Percentiles rank a stretch among this genome's conserved stretches.
These are phyloP conservation scores for Spathaspora boniae DNA, from an alignment of 805 yeast genomes.

Conservation along the genomic window DNA sequence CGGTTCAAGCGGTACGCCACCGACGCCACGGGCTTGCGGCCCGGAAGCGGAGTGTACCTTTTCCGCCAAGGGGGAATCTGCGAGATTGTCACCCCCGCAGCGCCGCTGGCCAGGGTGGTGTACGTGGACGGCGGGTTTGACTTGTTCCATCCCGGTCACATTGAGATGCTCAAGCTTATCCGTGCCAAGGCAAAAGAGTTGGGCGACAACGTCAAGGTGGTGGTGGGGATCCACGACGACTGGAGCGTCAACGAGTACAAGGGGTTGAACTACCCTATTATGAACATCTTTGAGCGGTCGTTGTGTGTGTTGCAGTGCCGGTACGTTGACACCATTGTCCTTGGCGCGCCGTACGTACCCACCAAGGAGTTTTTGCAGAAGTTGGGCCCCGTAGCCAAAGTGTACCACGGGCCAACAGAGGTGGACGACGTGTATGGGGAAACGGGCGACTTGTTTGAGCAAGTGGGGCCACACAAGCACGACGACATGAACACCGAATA, in stretches of 20 bases:
- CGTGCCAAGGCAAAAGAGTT: conserved; percentile 26
- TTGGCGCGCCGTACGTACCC: conserved; percentile 65
- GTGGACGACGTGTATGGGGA: conserved; percentile 28
- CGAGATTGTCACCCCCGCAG: conserved; percentile 33
- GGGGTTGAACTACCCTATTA: conserved; percentile 72
- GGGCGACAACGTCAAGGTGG: conserved; percentile 43
- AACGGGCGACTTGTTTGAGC: conserved; percentile 33
- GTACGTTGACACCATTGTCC: conserved; percentile 73
- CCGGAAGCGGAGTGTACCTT: conserved; percentile 57
- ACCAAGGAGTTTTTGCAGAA: conserved; percentile 33
- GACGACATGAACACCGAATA: conserved; percentile 63
- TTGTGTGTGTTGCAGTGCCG: conserved; percentile 85
- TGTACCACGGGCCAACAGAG: conserved; percentile 60
- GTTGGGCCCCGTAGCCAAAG: conserved; percentile 36
- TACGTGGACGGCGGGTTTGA: conserved; percentile 88
- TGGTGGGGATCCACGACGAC: conserved; percentile 71
- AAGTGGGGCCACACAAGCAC: conserved; percentile 54
- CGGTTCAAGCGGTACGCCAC: conserved; percentile 57
- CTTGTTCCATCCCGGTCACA: conserved; percentile 90
- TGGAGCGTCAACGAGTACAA: conserved; percentile 48
- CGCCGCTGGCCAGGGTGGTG: conserved; percentile 23
- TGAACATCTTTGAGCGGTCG: conserved; percentile 83
- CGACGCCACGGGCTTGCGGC: conserved; percentile 53
- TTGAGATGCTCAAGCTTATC: conserved; percentile 60
- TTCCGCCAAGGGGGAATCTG: conserved; percentile 25